These are phyloP conservation scores for Candida sanyaensis DNA, from an alignment of 1,139 yeast genomes.

Conservation along the genomic window DNA sequence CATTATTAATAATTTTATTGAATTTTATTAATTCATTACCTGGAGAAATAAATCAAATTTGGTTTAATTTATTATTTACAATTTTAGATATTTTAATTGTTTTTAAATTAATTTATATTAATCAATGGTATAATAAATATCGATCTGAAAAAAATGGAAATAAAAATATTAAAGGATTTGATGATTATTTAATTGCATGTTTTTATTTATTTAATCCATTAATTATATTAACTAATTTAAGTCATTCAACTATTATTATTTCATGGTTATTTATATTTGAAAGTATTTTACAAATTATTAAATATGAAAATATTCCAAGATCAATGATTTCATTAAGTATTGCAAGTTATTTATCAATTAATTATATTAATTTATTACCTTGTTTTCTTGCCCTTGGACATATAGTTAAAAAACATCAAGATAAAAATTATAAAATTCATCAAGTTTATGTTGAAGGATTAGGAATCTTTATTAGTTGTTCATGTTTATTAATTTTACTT, in stretches of 20 bases:
- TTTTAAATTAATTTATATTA: slow-evolving; percentile 39
- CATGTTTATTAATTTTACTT: slow-evolving; percentile 35
- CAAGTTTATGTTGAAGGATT: slow-evolving; percentile 25
- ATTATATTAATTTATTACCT: slow-evolving; percentile 56
- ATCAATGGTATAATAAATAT: slow-evolving; percentile 39
- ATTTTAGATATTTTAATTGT: slow-evolving; percentile 44
- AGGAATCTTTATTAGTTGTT: slow-evolving; percentile 25
- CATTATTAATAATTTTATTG: slow-evolving; percentile 59
- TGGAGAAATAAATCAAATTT: slow-evolving; percentile 12
- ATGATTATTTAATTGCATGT: slow-evolving; percentile 52
- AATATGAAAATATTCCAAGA: slow-evolving; percentile 37
- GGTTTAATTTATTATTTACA: slow-evolving; percentile 40
- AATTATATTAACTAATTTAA: slow-evolving; percentile 61
- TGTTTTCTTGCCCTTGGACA: slow-evolving; percentile 52
- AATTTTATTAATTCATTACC: slow-evolving; percentile 36
- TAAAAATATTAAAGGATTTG: slow-evolving; percentile 22
- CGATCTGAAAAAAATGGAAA: slow-evolving; percentile 23
- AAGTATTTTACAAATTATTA: slow-evolving; percentile 49
- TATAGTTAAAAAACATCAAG: slow-evolving; percentile 15
- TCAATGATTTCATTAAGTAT: slow-evolving; percentile 59
- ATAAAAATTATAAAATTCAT: slow-evolving; percentile 4
- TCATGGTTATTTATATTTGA: slow-evolving; percentile 58
- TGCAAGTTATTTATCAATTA: slow-evolving; percentile 65
- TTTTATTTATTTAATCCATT: slow-evolving; percentile 83
- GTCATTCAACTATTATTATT: slow-evolving; percentile 68